A percentile compares a stretch with the other conserved stretches of the same genome.
phyloP scores from a whole-genome alignment of 139 green algal species.

The Coelastrella sp. region DNA sequence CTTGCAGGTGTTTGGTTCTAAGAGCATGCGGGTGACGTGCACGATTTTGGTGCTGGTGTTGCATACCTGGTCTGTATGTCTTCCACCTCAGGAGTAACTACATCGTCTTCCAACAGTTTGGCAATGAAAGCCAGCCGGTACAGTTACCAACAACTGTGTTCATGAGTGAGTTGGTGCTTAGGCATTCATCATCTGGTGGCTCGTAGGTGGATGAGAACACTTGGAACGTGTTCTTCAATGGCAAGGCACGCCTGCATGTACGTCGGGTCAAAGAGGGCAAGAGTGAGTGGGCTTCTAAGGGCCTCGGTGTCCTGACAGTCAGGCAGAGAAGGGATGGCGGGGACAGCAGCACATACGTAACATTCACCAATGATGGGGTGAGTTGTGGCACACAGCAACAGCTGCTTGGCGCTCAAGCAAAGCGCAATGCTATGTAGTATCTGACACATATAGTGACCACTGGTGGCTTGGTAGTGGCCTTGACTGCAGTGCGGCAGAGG shows the following conservation, averaged over 20 bases:
- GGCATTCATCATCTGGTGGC: background rate
- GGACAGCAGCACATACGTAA: background rate
- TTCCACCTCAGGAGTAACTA: background rate
- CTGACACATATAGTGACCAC: background rate
- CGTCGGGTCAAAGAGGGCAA: background rate
- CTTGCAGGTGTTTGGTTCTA: background rate
- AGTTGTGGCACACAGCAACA: background rate
- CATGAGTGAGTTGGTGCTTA: background rate
- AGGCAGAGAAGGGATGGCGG: constrained; percentile 11
- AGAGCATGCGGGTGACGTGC: background rate
- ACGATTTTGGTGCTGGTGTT: background rate
- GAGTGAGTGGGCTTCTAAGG: background rate
- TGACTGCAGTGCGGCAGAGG: too few relatives aligned
- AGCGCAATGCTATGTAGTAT: background rate
- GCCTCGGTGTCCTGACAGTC: constrained; percentile 15
- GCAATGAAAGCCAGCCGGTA: background rate
- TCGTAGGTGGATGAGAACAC: constrained; percentile 6
- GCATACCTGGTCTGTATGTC: too few relatives aligned
- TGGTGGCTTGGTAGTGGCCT: too few relatives aligned
- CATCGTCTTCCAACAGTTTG: background rate
- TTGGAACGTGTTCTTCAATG: constrained; percentile 34
- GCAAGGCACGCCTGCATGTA: constrained; percentile 10
- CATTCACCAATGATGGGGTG: constrained; percentile 41
- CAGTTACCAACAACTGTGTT: background rate
- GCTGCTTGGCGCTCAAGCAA: background rate